Percentiles rank a stretch among this genome's conserved stretches.
Evolutionary conservation across 768 basidiomycete genomes (phyloP).

Genomic region (Leccinum pellstonianum): DNA sequence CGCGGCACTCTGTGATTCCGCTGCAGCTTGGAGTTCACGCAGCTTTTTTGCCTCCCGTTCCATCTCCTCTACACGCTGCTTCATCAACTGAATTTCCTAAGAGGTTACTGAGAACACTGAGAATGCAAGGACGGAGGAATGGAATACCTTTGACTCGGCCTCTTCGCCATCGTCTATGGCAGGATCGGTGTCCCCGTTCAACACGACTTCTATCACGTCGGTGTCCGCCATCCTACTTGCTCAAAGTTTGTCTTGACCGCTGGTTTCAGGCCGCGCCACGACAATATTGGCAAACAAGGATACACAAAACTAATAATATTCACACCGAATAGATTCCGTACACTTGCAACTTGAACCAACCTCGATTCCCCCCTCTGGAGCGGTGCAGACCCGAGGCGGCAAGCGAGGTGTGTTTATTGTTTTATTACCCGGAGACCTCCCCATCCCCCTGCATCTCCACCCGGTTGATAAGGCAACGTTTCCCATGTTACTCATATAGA

Average conservation of each 20-base stretch:
- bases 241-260: constrained; percentile 23
- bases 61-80: constrained; percentile 91
- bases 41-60: constrained; percentile 87
- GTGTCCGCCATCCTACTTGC: constrained; percentile 49
- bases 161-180: constrained; percentile 60
- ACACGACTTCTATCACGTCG: constrained; percentile 42
- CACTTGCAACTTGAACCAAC: not conserved
- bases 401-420: too few species aligned
- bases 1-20: constrained; percentile 52
- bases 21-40: constrained; percentile 81
- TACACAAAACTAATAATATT: constrained; percentile 16
- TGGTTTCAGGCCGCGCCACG: constrained; percentile 19
- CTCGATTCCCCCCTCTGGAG: not conserved
- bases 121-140: constrained; percentile 5
- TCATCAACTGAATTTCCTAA: constrained; percentile 90
- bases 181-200: constrained; percentile 31
- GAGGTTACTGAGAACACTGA: constrained; percentile 17
- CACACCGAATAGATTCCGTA: not conserved
- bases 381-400: too few species aligned
- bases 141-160: constrained; percentile 56
- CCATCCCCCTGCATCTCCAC: not conserved
- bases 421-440: not conserved
- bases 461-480: constrained; percentile 6
- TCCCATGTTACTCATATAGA: constrained; percentile 1
- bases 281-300: constrained; percentile 25